Percentiles rank a stretch among this genome's conserved stretches.
Evolutionary conservation across 2,329 filamentous ascomycete genomes (phyloP).

Genomic region (Karstenula rhodostoma): DNA sequence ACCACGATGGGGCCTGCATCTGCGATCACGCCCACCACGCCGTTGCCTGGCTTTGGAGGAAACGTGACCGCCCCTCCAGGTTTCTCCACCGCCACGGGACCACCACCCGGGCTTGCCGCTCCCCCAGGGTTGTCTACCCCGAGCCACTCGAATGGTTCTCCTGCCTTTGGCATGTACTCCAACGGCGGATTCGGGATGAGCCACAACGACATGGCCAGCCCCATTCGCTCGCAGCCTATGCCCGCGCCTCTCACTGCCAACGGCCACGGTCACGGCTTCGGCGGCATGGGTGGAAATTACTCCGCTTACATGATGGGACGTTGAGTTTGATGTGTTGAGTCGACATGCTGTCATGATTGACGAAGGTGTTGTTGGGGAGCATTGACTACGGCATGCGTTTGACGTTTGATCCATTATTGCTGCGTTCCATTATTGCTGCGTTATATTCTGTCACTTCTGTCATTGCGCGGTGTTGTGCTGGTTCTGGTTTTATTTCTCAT

Average conservation of each 20-base stretch:
- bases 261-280: conserved; percentile 41
- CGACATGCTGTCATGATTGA: conserved; percentile 45
- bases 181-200: conserved; percentile 48
- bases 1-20: conserved; percentile 61
- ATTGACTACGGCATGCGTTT: conserved; percentile 41
- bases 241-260: conserved; percentile 45
- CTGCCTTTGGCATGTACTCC: conserved; percentile 48
- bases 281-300: conserved; percentile 41
- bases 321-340: conserved; percentile 24
- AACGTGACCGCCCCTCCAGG: conserved; percentile 62
- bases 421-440: conserved; percentile 45
- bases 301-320: conserved; percentile 53
- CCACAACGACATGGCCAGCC: conserved; percentile 45
- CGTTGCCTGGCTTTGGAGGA: conserved; percentile 66
- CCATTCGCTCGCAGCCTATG: conserved; percentile 35
- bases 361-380: conserved; percentile 45
- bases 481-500: conserved; percentile 44
- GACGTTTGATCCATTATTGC: conserved; percentile 44
- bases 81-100: conserved; percentile 75
- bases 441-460: conserved; percentile 53
- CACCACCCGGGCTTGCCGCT: conserved; percentile 80
- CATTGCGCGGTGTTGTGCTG: conserved; percentile 52
- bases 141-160: conserved; percentile 38
- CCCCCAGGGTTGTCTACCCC: conserved; percentile 72
- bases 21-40: conserved; percentile 59